Percentiles rank a stretch among this genome's conserved stretches.
Evolutionary conservation across 805 yeast genomes (phyloP).

Genomic region (Candida alai): DNA sequence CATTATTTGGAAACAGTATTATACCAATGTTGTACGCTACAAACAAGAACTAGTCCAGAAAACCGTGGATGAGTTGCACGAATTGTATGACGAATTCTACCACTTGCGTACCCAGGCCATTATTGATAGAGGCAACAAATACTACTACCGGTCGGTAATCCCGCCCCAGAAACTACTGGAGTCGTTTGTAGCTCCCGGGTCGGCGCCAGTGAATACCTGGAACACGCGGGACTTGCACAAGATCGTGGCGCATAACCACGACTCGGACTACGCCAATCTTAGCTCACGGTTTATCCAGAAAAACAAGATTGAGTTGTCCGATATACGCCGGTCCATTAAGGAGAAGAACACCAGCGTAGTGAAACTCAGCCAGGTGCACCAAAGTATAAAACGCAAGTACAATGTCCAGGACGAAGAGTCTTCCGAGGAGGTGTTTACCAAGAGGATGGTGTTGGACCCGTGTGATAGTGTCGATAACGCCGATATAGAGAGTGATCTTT

Average conservation of each 20-base stretch:
- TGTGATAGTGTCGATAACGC: conserved; percentile 17
- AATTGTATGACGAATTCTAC: conserved; percentile 27
- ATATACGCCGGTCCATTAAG: conserved; percentile 18
- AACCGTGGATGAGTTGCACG: conserved; percentile 23
- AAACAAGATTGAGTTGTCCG: conserved; percentile 31
- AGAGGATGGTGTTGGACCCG: conserved; percentile 10
- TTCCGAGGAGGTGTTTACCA: conserved; percentile 4
- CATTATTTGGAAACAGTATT: conserved; percentile 35
- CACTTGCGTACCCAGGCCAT: conserved; percentile 13
- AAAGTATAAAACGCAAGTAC: conserved; percentile 1
- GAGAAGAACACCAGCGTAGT: conserved; percentile 2
- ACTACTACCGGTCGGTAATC: conserved; percentile 27
- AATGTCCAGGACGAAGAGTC: background rate
- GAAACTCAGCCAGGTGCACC: background rate
- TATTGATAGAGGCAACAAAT: conserved; percentile 12
- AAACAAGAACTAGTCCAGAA: conserved; percentile 24
- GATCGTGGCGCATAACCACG: conserved; percentile 8
- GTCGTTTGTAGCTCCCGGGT: conserved; percentile 3
- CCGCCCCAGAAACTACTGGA: conserved; percentile 14
- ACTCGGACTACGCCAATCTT: conserved; percentile 19
- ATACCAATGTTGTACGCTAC: conserved; percentile 18
- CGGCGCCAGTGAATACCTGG: conserved; percentile 3
- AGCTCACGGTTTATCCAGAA: conserved; percentile 20
- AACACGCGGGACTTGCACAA: conserved; percentile 2
- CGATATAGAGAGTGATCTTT: conserved; percentile 25